Conservation (phyloP, 2,329 filamentous ascomycete species). For the Coleophoma crateriformis region DNA sequence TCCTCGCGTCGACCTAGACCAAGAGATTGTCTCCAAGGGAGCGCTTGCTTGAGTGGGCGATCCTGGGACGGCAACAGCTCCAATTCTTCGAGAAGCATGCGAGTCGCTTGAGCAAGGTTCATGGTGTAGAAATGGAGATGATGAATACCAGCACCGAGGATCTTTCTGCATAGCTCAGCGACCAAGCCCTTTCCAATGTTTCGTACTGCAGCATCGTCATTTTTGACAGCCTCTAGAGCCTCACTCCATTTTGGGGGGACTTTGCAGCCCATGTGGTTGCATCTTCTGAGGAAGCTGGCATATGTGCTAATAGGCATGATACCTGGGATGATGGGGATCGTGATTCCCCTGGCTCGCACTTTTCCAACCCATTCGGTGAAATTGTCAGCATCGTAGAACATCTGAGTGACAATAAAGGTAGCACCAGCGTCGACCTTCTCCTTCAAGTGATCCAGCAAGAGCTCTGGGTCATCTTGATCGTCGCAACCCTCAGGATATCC, state of each 20-base stretch:
- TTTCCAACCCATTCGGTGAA: slow-evolving; percentile 88
- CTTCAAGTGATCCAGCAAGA: slow-evolving; percentile 86
- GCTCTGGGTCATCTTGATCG: slow-evolving; percentile 82
- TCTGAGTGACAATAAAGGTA: slow-evolving; percentile 94
- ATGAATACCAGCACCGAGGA: slow-evolving; percentile 72
- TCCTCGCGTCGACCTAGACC: slow-evolving; percentile 83
- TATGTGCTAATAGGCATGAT: slow-evolving; percentile 96
- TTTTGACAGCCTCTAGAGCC: slow-evolving; percentile 87
- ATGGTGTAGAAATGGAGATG: slow-evolving; percentile 99
- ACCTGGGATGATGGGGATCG: slow-evolving; percentile 75
- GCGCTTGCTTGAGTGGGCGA: slow-evolving; percentile 77
- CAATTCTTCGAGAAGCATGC: slow-evolving; percentile 89
- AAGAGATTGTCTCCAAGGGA: slow-evolving; percentile 95
- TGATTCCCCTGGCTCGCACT: slow-evolving; percentile 80
- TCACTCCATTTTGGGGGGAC: slow-evolving; percentile 78
- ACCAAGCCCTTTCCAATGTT: slow-evolving; percentile 85
- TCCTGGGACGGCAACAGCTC: slow-evolving; percentile 72
- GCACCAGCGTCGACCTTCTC: slow-evolving; percentile 94
- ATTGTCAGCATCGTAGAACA: slow-evolving; percentile 98
- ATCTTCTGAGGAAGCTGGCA: slow-evolving; percentile 83
- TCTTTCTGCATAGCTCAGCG: slow-evolving; percentile 81
- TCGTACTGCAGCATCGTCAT: slow-evolving; percentile 88
- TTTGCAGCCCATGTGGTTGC: slow-evolving; percentile 83
- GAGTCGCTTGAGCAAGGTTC: slow-evolving; percentile 92
- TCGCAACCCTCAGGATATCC: slow-evolving; percentile 96